phyloP scores from a whole-genome alignment of 2,329 filamentous ascomycete species.

The Amylocarpus encephaloides region DNA sequence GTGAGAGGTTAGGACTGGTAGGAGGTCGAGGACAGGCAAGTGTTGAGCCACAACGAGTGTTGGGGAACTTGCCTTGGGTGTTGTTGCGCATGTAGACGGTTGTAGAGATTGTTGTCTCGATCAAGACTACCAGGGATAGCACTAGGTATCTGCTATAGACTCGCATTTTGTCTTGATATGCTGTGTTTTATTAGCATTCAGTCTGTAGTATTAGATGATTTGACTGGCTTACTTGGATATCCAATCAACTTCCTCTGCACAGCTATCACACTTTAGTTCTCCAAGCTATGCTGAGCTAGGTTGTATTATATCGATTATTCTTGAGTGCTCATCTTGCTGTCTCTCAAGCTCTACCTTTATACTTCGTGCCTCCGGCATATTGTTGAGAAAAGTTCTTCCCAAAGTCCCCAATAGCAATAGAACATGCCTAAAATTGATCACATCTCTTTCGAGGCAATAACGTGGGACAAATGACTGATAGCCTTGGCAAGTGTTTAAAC shows the following conservation, averaged over 20 bases:
- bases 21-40: neutral
- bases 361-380: too few relatives aligned
- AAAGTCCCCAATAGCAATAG: neutral
- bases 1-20: neutral
- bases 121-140: neutral
- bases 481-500: neutral
- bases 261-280: too few relatives aligned
- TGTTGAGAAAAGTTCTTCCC: neutral
- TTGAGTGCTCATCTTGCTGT: too few relatives aligned
- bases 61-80: neutral
- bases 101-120: neutral
- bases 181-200: too few relatives aligned
- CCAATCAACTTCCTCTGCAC: too few relatives aligned
- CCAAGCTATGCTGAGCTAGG: too few relatives aligned
- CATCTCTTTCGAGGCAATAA: conserved; percentile 1
- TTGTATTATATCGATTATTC: too few relatives aligned
- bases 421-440: neutral
- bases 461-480: neutral
- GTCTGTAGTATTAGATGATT: too few relatives aligned
- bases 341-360: too few relatives aligned
- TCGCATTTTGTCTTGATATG: neutral
- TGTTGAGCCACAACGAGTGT: neutral
- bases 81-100: conserved; percentile 1
- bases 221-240: too few relatives aligned
- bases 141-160: neutral